Percentiles rank a stretch among this genome's conserved stretches.
These are phyloP conservation scores for Fagopyrum homotropicum DNA, from an alignment of 148 eudicot genomes.

Conservation along the genomic window DNA sequence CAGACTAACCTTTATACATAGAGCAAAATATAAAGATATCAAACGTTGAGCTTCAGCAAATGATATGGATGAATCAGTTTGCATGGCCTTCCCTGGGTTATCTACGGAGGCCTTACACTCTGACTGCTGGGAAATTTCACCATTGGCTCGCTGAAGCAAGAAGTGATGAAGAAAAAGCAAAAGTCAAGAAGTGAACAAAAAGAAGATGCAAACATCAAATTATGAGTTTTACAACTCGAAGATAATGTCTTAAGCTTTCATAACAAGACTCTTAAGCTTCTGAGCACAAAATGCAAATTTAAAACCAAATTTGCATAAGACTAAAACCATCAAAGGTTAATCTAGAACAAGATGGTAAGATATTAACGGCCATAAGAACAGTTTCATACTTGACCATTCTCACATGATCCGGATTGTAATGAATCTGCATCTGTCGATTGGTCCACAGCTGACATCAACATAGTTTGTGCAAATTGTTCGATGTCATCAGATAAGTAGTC, in stretches of 20 bases:
- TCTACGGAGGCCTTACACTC: conserved; percentile 45
- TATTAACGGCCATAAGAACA: background rate
- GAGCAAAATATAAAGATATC: conserved; percentile 83
- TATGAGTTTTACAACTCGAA: background rate
- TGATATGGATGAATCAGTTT: conserved; percentile 42
- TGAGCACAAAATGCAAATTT: background rate
- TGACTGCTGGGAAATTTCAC: conserved; percentile 65
- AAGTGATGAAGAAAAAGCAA: background rate
- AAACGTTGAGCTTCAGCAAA: conserved; percentile 71
- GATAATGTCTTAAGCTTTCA: background rate
- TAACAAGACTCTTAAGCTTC: too few relatives aligned
- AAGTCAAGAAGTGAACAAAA: background rate
- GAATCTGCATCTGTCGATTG: conserved; percentile 32
- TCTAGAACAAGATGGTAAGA: conserved; percentile 3
- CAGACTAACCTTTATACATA: conserved; percentile 71
- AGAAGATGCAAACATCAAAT: background rate
- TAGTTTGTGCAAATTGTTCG: conserved; percentile 70
- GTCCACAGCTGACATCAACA: conserved; percentile 73
- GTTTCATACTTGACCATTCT: conserved; percentile 47
- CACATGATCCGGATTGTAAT: conserved; percentile 31
- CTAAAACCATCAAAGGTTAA: background rate
- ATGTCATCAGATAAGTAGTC: conserved; percentile 43
- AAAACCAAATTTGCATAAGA: background rate
- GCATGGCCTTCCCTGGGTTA: conserved; percentile 32
- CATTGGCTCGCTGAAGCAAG: conserved; percentile 43